Base-by-base conservation (phyloP, 352 stramenopile genomes). In the Pythium folliculosum region DNA sequence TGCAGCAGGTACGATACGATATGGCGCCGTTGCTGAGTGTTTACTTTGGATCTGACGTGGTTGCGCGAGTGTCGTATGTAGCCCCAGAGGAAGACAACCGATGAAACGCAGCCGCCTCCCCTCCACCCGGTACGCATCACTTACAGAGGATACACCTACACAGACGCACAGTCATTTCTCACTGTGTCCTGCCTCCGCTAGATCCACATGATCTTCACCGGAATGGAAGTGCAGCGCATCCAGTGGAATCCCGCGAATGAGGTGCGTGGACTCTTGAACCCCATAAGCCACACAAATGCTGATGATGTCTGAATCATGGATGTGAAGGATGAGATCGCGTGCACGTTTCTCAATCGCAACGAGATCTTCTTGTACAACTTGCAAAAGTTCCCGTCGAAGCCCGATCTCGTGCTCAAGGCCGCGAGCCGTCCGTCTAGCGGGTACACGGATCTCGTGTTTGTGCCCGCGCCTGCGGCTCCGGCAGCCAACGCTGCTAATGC, bases 381-480 rank as follows among this genome's bases (percentile, higher is more conserved):
- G 65, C 69, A 82, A 54, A 91, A 91, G 65, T 91, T 94, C 23
- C 86, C 84, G 3, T 77, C 56, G 10, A 81, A 83, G 38, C 80
- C 86, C 8, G 72, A 88, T 54, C 77, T 75, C 48, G 65, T 94
- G 13, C 65, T 94, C 19, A 88, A 88, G 60, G 78, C 78, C 21
- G 79, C 73, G 27, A 94, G 77, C 56, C 82, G 83, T n/a, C 82
- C 86, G 22, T 90, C 83, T 0, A 83, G 77, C 22, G 86, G 86
- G 7, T 94, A 94, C 73, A 89, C 83, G n/a, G 84, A 91, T 60
- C 44, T 94, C n/a, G 44, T 92, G 19, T 94, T 86, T 21, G 59
- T 86, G 14, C 61, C 70, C 3, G 44, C 44, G 17, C 5, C 45
- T 22, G 35, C 25, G 30, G 25, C 30, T 9, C 13, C 40, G 49